Evolutionary conservation across 352 stramenopile species (phyloP).

Genomic region (Elongisporangium anandrum): DNA sequence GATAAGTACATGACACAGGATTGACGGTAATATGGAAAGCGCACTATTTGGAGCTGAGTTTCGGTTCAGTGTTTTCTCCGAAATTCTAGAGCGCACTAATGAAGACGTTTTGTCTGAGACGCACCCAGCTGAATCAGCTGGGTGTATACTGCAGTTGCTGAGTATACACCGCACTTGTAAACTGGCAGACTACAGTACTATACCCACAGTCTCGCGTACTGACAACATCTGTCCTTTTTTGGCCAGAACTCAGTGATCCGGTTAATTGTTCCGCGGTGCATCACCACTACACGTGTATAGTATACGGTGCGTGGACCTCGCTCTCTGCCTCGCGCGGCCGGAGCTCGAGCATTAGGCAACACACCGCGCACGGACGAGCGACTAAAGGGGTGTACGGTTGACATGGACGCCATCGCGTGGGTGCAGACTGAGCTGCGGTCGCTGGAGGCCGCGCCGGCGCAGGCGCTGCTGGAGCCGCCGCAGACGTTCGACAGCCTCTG

Average conservation of each 20-base stretch:
- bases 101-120: too few relatives aligned
- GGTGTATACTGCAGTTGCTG: too few relatives aligned
- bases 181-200: background rate
- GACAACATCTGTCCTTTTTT: background rate
- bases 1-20: background rate
- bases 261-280: background rate
- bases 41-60: background rate
- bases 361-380: background rate
- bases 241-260: background rate
- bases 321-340: background rate
- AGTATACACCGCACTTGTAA: background rate
- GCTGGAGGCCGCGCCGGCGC: constrained; percentile 24
- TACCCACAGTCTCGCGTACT: background rate
- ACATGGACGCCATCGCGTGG: constrained; percentile 42
- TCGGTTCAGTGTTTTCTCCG: background rate
- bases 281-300: background rate
- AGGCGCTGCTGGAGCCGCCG: constrained; percentile 23
- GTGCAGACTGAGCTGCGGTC: constrained; percentile 34
- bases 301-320: background rate
- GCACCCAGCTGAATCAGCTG: too few relatives aligned
- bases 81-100: background rate
- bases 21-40: background rate
- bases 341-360: background rate
- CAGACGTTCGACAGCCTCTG: constrained; percentile 30
- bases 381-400: constrained; percentile 15